A percentile compares a stretch with the other conserved stretches of the same genome.
These are phyloP conservation scores for Musa troglodytarum DNA, from an alignment of 176 grass and related monocot genomes.

Conservation along the genomic window DNA sequence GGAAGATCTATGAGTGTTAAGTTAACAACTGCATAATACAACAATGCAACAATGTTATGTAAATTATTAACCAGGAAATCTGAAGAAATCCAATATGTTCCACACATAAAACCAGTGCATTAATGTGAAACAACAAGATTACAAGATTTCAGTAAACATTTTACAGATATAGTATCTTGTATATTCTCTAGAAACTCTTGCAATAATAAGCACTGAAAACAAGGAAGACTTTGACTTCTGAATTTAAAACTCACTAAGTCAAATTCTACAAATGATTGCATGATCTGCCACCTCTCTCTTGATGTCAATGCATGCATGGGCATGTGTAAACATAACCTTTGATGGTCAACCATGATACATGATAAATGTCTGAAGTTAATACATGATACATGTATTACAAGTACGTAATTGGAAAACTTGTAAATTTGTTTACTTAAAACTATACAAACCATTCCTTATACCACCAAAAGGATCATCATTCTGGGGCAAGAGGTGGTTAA, in stretches of 20 bases:
- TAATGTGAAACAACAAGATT: not conserved
- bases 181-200: not conserved
- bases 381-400: too few species aligned
- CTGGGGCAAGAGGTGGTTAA: too few species aligned
- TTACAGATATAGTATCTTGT: not conserved
- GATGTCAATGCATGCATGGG: too few species aligned
- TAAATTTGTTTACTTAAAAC: too few species aligned
- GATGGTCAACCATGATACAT: too few species aligned
- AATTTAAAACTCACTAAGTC: not conserved
- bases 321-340: too few species aligned
- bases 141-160: not conserved
- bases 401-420: too few species aligned
- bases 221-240: not conserved
- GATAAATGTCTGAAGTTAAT: too few species aligned
- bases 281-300: too few species aligned
- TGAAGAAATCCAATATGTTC: not conserved
- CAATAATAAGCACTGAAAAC: not conserved
- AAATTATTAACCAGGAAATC: constrained; percentile 13
- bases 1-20: constrained; percentile 99
- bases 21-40: constrained; percentile 80
- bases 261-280: not conserved
- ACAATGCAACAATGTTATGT: constrained; percentile 26
- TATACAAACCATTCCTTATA: too few species aligned
- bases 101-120: not conserved
- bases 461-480: too few species aligned